Base-by-base conservation (phyloP, 1,284 basidiomycete genomes). In the Trametes sp. region DNA sequence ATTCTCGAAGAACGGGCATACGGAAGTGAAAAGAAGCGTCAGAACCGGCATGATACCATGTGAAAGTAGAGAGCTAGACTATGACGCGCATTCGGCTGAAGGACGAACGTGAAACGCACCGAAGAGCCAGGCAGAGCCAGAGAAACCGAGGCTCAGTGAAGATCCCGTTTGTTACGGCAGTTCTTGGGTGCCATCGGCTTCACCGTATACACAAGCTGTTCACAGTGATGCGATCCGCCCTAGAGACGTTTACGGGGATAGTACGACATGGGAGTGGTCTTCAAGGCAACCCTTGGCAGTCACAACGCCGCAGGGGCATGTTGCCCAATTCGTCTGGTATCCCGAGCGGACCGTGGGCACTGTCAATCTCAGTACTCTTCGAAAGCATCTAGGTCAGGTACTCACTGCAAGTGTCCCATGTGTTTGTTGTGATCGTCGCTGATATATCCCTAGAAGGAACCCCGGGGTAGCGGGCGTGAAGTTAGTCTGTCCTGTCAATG, bases 221-320 rank as follows among this genome's bases (percentile, higher is more conserved):
- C 7, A 10, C 29, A 19, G 48, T 4, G 48, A 49, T 6, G 29
- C 19, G 4, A 31, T 24, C 14, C 28, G 28, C n/a, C 48, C 28
- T 49, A 11, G 48, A 28, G 28, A 49, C 48, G 16, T 21, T 33
- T 19, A 29, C 10, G n/a, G 24, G 29, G 48, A 16, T 2, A 21
- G 13, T 9, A 49, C n/a, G 28, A 31, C 48, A 29, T 49, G 48
- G 48, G 29, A 31, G 48, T n/a, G 11, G 48, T 49, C 19, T 33
- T 49, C 48, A 49, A 29, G 48, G 28, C 26, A n/a, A 49, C 48
- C 48, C n/a, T 33, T 33, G n/a, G 48, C 48, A 29, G 48, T 49
- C 48, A 49, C 28, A 29, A 21, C 48, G 48, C 48, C 48, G 48
- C 29, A 49, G 28, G n/a, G 28, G 21, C 28, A 21, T 19, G 48